Evolutionary conservation across 2,329 filamentous ascomycete species (phyloP).

Genomic region (Epicoccum nigrum): DNA sequence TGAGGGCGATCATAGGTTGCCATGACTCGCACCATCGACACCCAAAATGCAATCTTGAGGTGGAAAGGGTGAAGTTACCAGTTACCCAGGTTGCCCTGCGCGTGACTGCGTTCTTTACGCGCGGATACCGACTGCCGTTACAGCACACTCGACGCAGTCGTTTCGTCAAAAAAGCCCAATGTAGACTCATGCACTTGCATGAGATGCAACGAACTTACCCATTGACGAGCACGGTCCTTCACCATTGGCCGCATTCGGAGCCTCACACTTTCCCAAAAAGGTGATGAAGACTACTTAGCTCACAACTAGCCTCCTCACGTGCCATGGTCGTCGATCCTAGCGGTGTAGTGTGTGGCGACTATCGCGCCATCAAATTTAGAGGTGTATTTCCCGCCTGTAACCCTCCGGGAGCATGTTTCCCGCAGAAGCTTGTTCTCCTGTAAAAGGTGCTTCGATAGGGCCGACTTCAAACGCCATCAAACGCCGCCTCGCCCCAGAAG

Average conservation of each 20-base stretch:
- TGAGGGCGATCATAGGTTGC: not conserved
- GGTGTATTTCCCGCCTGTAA: constrained; percentile 12
- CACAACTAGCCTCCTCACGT: constrained; percentile 5
- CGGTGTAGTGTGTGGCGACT: constrained; percentile 22
- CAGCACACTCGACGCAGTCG: not conserved
- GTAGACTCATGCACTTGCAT: constrained; percentile 12
- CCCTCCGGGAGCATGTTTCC: constrained; percentile 5
- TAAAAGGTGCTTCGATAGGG: constrained; percentile 1
- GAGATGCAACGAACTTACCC: constrained; percentile 4
- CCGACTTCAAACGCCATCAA: constrained; percentile 5
- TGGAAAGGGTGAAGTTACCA: constrained; percentile 3
- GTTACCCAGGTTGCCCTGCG: not conserved
- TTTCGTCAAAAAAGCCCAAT: not conserved
- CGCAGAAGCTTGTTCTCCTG: constrained; percentile 7
- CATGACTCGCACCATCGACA: constrained; percentile 3
- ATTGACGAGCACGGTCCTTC: constrained; percentile 1
- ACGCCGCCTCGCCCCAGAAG: constrained; percentile 8
- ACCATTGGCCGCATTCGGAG: constrained; percentile 2
- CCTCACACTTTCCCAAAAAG: constrained; percentile 3
- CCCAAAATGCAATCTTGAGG: not conserved
- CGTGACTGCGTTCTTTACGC: not conserved
- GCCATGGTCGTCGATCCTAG: constrained; percentile 11
- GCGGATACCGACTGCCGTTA: not conserved
- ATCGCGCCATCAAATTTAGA: constrained; percentile 8
- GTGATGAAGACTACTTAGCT: not conserved